Evolutionary conservation across 2,329 filamentous ascomycete species (phyloP).

Genomic region (Clonostachys solani): DNA sequence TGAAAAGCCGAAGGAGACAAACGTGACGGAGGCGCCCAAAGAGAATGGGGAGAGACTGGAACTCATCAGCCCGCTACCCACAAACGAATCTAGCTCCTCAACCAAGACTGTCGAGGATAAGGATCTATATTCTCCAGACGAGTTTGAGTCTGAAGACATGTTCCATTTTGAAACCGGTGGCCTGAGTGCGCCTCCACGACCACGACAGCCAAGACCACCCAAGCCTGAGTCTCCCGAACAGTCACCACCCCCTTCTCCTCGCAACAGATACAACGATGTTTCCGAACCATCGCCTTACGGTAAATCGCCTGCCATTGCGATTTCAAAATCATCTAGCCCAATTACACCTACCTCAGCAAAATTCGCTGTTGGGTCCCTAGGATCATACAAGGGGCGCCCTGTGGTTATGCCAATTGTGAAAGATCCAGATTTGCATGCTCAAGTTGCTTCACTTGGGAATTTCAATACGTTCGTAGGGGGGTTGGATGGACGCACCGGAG

Average conservation of each 20-base stretch:
- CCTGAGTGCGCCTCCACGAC: conserved; percentile 19
- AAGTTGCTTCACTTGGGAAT: conserved; percentile 41
- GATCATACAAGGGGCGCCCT: conserved; percentile 50
- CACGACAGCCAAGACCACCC: conserved; percentile 13
- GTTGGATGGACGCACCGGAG: conserved; percentile 43
- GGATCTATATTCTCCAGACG: conserved; percentile 6
- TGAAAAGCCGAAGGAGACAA: conserved; percentile 12
- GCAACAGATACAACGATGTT: conserved; percentile 18
- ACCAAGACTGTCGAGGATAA: conserved; percentile 4
- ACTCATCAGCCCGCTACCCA: too few relatives aligned
- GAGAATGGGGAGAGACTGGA: too few relatives aligned
- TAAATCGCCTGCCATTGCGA: conserved; percentile 38
- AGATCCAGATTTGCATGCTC: conserved; percentile 41
- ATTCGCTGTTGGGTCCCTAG: conserved; percentile 35
- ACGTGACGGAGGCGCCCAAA: too few relatives aligned
- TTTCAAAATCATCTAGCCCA: conserved; percentile 17
- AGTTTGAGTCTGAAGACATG: conserved; percentile 25
- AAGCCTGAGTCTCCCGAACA: conserved; percentile 24
- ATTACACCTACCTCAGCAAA: conserved; percentile 21
- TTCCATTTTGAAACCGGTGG: conserved; percentile 39
- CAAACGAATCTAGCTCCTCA: neutral
- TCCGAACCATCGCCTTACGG: conserved; percentile 19
- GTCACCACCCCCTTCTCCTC: neutral
- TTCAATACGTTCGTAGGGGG: conserved; percentile 49
- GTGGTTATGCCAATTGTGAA: conserved; percentile 48